phyloP scores from a whole-genome alignment of 495 filamentous ascomycete genomes.

The Lepidopterella palustris region DNA sequence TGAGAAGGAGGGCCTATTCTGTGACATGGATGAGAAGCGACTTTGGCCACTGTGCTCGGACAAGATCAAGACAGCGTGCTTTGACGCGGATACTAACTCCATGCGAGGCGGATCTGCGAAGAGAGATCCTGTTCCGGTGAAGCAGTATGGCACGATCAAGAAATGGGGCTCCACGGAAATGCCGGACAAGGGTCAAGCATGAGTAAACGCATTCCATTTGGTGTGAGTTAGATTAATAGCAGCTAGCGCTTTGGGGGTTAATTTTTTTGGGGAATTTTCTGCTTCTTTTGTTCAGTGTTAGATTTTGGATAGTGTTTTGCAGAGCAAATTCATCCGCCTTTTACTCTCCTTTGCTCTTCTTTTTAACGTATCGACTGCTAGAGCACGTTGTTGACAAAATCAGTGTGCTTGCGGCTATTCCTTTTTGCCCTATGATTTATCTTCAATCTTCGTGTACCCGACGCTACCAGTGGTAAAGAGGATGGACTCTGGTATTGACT shows the following conservation, averaged over 20 bases:
- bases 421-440: too few relatives aligned
- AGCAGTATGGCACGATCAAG: not conserved
- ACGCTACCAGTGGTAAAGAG: too few relatives aligned
- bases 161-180: not conserved
- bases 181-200: not conserved
- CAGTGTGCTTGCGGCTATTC: too few relatives aligned
- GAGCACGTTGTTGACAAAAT: too few relatives aligned
- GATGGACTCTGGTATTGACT: too few relatives aligned
- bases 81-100: not conserved
- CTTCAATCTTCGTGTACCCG: too few relatives aligned
- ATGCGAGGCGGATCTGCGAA: not conserved
- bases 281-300: not conserved
- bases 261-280: not conserved
- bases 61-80: slow-evolving; percentile 5
- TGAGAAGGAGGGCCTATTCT: slow-evolving; percentile 7
- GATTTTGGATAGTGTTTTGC: not conserved
- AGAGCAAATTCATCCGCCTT: too few relatives aligned
- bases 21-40: slow-evolving; percentile 8
- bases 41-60: slow-evolving; percentile 1
- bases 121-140: not conserved
- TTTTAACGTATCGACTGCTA: too few relatives aligned
- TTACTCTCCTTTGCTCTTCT: too few relatives aligned
- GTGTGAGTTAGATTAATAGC: not conserved
- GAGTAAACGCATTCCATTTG: not conserved
- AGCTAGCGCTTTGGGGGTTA: not conserved